These are phyloP conservation scores for Clitocybe nebularis DNA, from an alignment of 1,284 basidiomycete genomes.

Conservation along the genomic window DNA sequence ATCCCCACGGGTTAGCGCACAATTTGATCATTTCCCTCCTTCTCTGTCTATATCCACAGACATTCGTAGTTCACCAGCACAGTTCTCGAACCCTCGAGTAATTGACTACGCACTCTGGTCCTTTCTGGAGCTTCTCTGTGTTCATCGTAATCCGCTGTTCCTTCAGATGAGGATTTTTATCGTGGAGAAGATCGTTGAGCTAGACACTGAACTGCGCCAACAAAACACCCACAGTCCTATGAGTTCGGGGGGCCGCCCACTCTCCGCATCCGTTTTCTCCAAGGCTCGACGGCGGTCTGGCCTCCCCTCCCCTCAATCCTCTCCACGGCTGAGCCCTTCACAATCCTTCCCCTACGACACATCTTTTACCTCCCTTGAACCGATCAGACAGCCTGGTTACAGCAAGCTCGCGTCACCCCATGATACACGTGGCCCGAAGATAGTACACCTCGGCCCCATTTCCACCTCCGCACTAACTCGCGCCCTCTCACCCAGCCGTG, in stretches of 20 bases:
- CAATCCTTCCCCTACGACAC: conserved; percentile 17
- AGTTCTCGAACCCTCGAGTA: conserved; percentile 43
- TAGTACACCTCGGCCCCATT: conserved; percentile 61
- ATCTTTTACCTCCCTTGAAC: conserved; percentile 19
- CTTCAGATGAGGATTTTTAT: conserved; percentile 63
- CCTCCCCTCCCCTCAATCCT: conserved; percentile 47
- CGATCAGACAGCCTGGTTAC: conserved; percentile 43
- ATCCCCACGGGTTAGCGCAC: conserved; percentile 35
- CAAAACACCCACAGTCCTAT: conserved; percentile 23
- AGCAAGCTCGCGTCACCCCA: conserved; percentile 33
- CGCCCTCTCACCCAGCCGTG: conserved; percentile 30
- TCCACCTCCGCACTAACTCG: conserved; percentile 34
- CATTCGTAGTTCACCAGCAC: conserved; percentile 15
- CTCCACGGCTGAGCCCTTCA: conserved; percentile 34
- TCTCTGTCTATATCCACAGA: conserved; percentile 27
- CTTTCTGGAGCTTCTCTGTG: conserved; percentile 61
- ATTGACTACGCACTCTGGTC: conserved; percentile 79
- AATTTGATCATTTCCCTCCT: conserved; percentile 23
- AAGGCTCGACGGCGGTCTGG: conserved; percentile 42
- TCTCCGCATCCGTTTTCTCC: conserved; percentile 41
- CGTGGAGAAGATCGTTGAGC: conserved; percentile 52
- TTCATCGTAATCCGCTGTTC: conserved; percentile 59
- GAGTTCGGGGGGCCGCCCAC: conserved; percentile 35
- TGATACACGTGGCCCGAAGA: conserved; percentile 38
- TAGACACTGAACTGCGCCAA: conserved; percentile 46